These are phyloP conservation scores for Ustilago shanxiensis DNA, from an alignment of 1,284 basidiomycete species.

Conservation along the genomic window DNA sequence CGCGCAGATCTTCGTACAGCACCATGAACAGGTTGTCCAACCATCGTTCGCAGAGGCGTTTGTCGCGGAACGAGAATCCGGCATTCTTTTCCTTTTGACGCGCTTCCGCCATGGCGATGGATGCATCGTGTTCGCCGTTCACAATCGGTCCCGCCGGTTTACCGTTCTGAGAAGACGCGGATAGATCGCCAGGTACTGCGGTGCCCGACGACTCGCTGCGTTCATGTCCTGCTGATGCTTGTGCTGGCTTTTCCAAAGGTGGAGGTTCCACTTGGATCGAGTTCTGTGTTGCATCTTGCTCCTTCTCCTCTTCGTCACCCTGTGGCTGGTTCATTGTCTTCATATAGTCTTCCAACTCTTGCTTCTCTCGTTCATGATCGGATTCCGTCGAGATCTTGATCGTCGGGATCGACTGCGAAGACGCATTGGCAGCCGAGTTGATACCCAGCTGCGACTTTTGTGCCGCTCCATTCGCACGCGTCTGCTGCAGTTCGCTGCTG, in stretches of 20 bases:
- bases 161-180: constrained; percentile 15
- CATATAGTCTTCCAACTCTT: constrained; percentile 66
- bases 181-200: constrained; percentile 25
- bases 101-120: constrained; percentile 45
- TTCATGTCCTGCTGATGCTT: constrained; percentile 67
- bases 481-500: constrained; percentile 26
- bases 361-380: constrained; percentile 74
- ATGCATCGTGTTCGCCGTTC: constrained; percentile 55
- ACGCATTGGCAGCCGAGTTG: constrained; percentile 53
- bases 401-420: constrained; percentile 77
- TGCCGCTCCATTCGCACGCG: not conserved
- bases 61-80: constrained; percentile 92
- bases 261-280: constrained; percentile 60
- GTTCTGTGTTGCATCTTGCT: constrained; percentile 1
- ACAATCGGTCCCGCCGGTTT: constrained; percentile 18
- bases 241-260: constrained; percentile 71
- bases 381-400: constrained; percentile 90
- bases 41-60: constrained; percentile 96
- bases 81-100: constrained; percentile 66
- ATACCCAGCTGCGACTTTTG: constrained; percentile 49
- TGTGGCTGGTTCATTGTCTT: constrained; percentile 58
- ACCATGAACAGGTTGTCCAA: constrained; percentile 99
- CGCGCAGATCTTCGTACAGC: constrained; percentile 96
- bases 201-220: constrained; percentile 43
- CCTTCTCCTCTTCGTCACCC: not conserved